Evolutionary conservation across 257 asterid species (phyloP).

Genomic region (Ocimum tenuiflorum): DNA sequence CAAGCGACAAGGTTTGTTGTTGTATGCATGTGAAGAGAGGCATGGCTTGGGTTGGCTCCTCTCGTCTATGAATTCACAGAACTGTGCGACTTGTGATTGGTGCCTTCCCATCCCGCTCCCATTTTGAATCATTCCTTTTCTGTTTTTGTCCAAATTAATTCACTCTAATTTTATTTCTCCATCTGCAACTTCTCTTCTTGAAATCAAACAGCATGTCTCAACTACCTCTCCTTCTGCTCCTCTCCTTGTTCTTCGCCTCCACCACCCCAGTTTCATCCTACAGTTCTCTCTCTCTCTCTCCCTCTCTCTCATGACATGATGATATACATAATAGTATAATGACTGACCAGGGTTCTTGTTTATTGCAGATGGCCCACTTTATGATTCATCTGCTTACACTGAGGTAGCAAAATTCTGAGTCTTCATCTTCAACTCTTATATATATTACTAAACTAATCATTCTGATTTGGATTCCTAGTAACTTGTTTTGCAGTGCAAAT

Average conservation of each 20-base stretch:
- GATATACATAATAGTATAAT: neutral
- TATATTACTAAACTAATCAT: too few relatives aligned
- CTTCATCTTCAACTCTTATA: too few relatives aligned
- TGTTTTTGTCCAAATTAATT: conserved; percentile 4
- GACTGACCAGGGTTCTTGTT: neutral
- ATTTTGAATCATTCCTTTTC: neutral
- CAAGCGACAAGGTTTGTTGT: neutral
- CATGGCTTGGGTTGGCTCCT: neutral
- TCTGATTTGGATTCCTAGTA: too few relatives aligned
- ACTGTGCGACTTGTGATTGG: conserved; percentile 46
- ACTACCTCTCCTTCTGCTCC: conserved; percentile 6
- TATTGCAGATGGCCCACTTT: conserved; percentile 71
- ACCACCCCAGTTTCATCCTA: conserved; percentile 24
- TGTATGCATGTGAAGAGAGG: conserved; percentile 22
- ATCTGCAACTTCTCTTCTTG: neutral
- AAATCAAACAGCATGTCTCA: conserved; percentile 20
- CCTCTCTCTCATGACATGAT: conserved; percentile 13
- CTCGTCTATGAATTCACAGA: neutral
- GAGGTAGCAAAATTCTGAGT: conserved; percentile 32
- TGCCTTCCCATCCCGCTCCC: neutral
- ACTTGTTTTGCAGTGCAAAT: conserved; percentile 45
- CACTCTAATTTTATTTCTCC: neutral
- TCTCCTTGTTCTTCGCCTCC: conserved; percentile 19
- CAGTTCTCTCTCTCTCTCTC: conserved; percentile 32
- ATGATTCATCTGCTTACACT: conserved; percentile 71